Conservation (phyloP, 768 basidiomycete species). For the Arthromyces matolae region DNA sequence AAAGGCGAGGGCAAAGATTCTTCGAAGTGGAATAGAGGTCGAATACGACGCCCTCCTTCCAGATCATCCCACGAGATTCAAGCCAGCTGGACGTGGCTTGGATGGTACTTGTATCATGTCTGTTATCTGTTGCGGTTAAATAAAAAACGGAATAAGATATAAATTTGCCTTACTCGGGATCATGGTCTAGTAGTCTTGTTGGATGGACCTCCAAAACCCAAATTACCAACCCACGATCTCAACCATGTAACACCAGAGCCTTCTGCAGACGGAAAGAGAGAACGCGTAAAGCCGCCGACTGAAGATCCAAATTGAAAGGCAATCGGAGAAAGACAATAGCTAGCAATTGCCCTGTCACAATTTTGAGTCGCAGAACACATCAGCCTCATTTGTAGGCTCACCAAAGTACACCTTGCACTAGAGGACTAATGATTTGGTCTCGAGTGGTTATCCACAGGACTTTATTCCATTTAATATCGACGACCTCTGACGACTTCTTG, state of each 20-base stretch:
- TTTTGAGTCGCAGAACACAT: neutral
- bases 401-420: conserved; percentile 68
- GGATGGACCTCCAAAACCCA: conserved; percentile 21
- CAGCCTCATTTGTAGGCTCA: conserved; percentile 29
- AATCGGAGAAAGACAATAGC: conserved; percentile 42
- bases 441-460: conserved; percentile 60
- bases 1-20: too few species aligned
- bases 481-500: conserved; percentile 32
- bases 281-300: conserved; percentile 29
- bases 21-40: too few species aligned
- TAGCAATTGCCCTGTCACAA: conserved; percentile 39
- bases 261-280: conserved; percentile 29
- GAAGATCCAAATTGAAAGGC: conserved; percentile 31
- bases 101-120: too few species aligned
- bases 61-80: too few species aligned
- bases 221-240: conserved; percentile 30
- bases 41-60: neutral
- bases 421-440: conserved; percentile 66
- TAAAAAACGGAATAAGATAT: too few species aligned
- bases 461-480: conserved; percentile 51
- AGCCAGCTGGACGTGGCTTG: too few species aligned
- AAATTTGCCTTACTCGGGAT: too few species aligned
- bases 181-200: neutral
- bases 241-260: conserved; percentile 41
- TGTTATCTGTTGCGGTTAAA: too few species aligned